Evolutionary conservation across 177 flowering plant genomes (phyloP), one percentile per base, ranked within the genome.

Genomic region (Vitis hybrid): DNA sequence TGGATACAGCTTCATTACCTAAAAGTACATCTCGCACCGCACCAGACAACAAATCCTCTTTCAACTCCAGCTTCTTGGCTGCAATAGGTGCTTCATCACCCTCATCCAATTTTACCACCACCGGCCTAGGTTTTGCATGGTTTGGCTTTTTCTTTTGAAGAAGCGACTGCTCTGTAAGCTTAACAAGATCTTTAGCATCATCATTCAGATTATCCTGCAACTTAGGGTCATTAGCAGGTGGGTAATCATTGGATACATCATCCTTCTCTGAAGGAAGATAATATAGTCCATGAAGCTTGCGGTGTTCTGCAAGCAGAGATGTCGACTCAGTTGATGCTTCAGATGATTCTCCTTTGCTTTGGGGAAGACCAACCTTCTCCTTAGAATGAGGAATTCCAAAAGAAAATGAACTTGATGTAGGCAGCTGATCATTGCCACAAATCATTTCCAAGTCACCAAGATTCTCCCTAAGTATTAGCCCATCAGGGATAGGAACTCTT

Each of bases 271-370:
- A 74, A 61, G 96, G 80, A 61, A 93, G 95, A 80, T 95, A 95
- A 82, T 91, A 95, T 54, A 95, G 70, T 13, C 92, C 96, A 77
- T 95, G 97, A 60, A 87, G 81, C 80, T 92, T 89, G n/a, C 98
- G 88, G 76, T 93, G 99, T 71, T 90, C 83, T 1, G 86, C 78
- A 60, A 91, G 91, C 72, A 90, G 74, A 73, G 95, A 88, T 5
- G 90, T 79, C 26, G 93, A 83, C 65, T 88, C 91, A 51, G 71
- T 61, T 50, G 84, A 80, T 50, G 82, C 74, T 61, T 84, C 90
- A 39, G 48, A 39, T 29, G 74, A 59, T 34, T 87, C 93, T 69
- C 86, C 92, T 71, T 83, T 77, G 34, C 22, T 77, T 18, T 78
- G 83, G 19, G 78, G 29, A 76, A 18, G 22, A 57, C 49, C 80